These are phyloP conservation scores for Hypomyces perniciosus DNA, from an alignment of 2,329 filamentous ascomycete genomes.

Conservation along the genomic window DNA sequence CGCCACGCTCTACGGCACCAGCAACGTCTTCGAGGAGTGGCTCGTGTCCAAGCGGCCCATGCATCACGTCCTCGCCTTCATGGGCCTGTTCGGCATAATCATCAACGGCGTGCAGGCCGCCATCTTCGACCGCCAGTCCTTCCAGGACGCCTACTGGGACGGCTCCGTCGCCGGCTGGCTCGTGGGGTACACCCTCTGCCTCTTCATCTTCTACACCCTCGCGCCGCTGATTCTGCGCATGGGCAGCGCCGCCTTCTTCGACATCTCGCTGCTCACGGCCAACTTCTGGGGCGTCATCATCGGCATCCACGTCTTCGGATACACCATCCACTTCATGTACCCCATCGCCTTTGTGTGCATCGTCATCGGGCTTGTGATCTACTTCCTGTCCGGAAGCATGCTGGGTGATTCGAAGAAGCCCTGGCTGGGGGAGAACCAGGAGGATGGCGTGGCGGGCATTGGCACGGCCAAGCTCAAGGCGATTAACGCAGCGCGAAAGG, in stretches of 20 bases:
- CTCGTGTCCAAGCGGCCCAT: constrained; percentile 79
- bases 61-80: constrained; percentile 89
- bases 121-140: constrained; percentile 80
- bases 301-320: constrained; percentile 78
- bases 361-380: constrained; percentile 75
- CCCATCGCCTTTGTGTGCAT: constrained; percentile 94
- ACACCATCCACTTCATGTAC: constrained; percentile 81
- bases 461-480: constrained; percentile 81
- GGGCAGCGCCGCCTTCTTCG: constrained; percentile 89
- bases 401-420: constrained; percentile 90
- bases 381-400: constrained; percentile 77
- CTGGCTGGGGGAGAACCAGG: constrained; percentile 86
- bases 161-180: constrained; percentile 71
- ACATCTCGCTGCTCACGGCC: constrained; percentile 86
- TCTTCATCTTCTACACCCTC: constrained; percentile 80
- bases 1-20: constrained; percentile 84
- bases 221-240: constrained; percentile 86
- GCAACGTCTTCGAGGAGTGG: constrained; percentile 92
- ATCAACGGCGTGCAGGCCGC: constrained; percentile 89
- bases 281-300: constrained; percentile 98
- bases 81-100: constrained; percentile 79
- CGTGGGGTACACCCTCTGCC: constrained; percentile 78
- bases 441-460: constrained; percentile 69
- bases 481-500: constrained; percentile 48
- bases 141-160: constrained; percentile 60